Conservation (phyloP, 768 basidiomycete genomes). For the Steccherinum ochraceum region DNA sequence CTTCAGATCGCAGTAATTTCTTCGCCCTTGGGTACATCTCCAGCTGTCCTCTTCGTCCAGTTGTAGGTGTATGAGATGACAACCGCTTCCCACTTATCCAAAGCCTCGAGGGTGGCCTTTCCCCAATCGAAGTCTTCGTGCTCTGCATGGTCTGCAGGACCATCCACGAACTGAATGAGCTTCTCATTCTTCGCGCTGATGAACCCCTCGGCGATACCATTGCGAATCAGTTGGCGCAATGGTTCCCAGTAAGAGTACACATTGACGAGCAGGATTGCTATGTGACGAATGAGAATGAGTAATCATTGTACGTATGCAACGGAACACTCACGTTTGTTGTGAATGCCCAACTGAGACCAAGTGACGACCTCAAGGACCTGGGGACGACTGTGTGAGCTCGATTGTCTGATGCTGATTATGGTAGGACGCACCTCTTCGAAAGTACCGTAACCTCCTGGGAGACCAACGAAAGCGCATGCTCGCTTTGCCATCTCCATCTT, state of each 20-base stretch:
- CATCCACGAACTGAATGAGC: slow-evolving; percentile 73
- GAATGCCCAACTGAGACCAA: slow-evolving; percentile 90
- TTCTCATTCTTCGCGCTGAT: slow-evolving; percentile 56
- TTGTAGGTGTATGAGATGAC: slow-evolving; percentile 15
- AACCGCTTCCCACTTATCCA: slow-evolving; percentile 48
- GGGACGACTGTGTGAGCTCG: not conserved
- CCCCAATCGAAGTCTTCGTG: slow-evolving; percentile 79
- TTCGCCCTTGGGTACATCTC: slow-evolving; percentile 4
- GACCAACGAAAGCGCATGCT: slow-evolving; percentile 72
- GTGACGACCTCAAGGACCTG: slow-evolving; percentile 89
- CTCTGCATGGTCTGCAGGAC: slow-evolving; percentile 43
- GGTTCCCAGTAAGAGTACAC: slow-evolving; percentile 80
- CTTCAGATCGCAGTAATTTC: not conserved
- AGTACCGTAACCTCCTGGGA: slow-evolving; percentile 94
- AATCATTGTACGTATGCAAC: not conserved
- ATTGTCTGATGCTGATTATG: slow-evolving; percentile 1
- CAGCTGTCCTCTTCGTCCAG: slow-evolving; percentile 19
- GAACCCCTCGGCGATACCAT: slow-evolving; percentile 65
- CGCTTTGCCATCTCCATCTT: slow-evolving; percentile 88
- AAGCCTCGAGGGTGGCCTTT: slow-evolving; percentile 51
- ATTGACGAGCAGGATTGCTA: slow-evolving; percentile 85
- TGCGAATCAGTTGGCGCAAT: slow-evolving; percentile 67
- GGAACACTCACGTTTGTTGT: slow-evolving; percentile 62
- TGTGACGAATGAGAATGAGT: not conserved
- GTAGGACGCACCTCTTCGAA: slow-evolving; percentile 74